Evolutionary conservation across 768 basidiomycete species (phyloP).

Genomic region (Phanerochaete carnosa): DNA sequence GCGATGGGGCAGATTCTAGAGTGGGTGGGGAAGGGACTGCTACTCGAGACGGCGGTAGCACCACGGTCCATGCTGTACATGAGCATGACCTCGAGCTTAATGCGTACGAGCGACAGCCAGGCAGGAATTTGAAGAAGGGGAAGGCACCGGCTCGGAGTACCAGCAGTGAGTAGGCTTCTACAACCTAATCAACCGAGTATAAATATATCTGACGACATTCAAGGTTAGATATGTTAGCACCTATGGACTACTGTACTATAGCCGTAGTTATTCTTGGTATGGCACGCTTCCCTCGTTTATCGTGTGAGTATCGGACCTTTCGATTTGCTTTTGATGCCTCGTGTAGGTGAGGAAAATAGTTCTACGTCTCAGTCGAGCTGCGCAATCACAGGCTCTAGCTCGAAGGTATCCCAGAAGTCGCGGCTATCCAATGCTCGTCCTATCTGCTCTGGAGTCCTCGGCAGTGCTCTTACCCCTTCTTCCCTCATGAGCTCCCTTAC

Average conservation of each 20-base stretch:
- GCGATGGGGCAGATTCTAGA: slow-evolving; percentile 11
- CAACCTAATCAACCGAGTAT: not conserved
- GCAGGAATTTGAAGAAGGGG: slow-evolving; percentile 23
- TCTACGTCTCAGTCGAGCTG: slow-evolving; percentile 18
- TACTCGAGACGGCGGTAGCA: slow-evolving; percentile 16
- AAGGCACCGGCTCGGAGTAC: not conserved
- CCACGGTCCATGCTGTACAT: slow-evolving; percentile 23
- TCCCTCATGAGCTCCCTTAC: slow-evolving; percentile 59
- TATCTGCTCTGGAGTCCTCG: slow-evolving; percentile 44
- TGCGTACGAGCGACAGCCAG: slow-evolving; percentile 33
- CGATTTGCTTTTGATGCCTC: not conserved
- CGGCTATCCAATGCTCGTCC: slow-evolving; percentile 56
- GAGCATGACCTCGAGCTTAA: slow-evolving; percentile 26
- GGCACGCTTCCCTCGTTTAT: not conserved
- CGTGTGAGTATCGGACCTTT: not conserved
- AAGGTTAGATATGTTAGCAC: not conserved
- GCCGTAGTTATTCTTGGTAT: not conserved
- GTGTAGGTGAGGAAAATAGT: not conserved
- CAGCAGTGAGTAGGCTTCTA: not conserved
- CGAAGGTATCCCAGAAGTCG: slow-evolving; percentile 57
- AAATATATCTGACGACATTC: not conserved
- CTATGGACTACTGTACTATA: not conserved
- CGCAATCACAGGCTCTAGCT: slow-evolving; percentile 39
- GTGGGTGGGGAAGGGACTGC: slow-evolving; percentile 12
- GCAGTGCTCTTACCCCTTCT: slow-evolving; percentile 44